phyloP scores from a whole-genome alignment of 169 alveolate genomes.

The Cyclospora cayetanensis region DNA sequence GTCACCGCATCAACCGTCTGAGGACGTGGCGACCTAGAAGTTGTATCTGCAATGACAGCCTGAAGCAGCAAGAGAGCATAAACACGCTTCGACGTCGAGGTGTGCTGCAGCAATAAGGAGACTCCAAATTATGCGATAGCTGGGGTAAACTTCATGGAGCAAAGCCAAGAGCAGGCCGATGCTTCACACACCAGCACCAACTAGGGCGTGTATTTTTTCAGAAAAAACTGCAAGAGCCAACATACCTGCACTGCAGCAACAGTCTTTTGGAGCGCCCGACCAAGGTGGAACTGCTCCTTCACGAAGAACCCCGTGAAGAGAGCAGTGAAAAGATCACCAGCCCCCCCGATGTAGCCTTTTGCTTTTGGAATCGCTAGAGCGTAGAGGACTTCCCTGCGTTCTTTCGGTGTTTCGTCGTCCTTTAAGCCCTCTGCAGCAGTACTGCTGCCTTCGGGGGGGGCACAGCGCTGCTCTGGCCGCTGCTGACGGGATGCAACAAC shows the following conservation, averaged over 20 bases:
- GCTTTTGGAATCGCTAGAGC: neutral
- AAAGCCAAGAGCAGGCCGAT: neutral
- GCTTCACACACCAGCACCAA: neutral
- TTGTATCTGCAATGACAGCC: neutral
- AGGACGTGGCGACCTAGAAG: neutral
- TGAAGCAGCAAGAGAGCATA: neutral
- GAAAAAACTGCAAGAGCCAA: neutral
- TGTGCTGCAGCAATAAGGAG: too few species aligned
- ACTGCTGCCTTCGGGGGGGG: neutral
- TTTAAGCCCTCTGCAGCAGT: neutral
- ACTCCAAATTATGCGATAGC: too few species aligned
- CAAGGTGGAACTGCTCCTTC: neutral
- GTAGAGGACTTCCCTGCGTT: neutral
- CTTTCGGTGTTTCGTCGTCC: neutral
- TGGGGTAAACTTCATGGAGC: too few species aligned
- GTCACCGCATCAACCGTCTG: neutral
- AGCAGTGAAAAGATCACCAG: slow-evolving; percentile 4
- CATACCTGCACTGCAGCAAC: neutral
- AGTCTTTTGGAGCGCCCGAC: neutral
- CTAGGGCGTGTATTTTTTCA: neutral
- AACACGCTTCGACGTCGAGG: neutral
- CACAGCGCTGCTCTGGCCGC: slow-evolving; percentile 20
- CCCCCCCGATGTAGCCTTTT: neutral
- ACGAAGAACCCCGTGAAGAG: neutral
- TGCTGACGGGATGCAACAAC: neutral